These are phyloP conservation scores for Thalassia testudinum DNA, from an alignment of 116 monocot species.

Conservation along the genomic window DNA sequence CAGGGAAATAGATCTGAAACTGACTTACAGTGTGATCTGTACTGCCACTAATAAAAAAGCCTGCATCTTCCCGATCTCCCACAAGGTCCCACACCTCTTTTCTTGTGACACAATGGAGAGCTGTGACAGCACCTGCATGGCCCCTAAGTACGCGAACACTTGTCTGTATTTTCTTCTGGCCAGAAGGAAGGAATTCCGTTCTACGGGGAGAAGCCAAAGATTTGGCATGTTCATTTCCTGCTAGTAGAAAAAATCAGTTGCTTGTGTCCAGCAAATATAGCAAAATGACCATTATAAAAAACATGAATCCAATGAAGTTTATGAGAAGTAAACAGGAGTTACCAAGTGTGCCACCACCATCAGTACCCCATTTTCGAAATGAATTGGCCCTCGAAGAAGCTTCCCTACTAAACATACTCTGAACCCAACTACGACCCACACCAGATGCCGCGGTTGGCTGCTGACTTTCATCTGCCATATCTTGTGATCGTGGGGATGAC, in stretches of 20 bases:
- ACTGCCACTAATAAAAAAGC: constrained; percentile 95
- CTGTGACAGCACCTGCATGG: constrained; percentile 82
- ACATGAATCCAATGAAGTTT: neutral
- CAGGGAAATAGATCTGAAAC: too few species aligned
- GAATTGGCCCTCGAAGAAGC: constrained; percentile 69
- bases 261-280: neutral
- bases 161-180: constrained; percentile 75
- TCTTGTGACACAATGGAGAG: constrained; percentile 92
- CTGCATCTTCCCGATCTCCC: constrained; percentile 99
- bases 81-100: constrained; percentile 99
- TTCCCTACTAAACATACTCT: constrained; percentile 97
- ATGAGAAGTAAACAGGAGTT: neutral
- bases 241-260: constrained; percentile 3
- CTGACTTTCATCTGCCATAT: constrained; percentile 61
- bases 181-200: constrained; percentile 28
- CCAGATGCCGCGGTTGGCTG: constrained; percentile 74
- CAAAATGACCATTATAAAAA: too few species aligned
- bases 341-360: constrained; percentile 15
- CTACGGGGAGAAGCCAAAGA: constrained; percentile 22
- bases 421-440: constrained; percentile 93
- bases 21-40: constrained; percentile 66
- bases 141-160: constrained; percentile 69
- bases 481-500: constrained; percentile 67
- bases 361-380: constrained; percentile 52
- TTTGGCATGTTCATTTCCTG: constrained; percentile 16